Base-by-base conservation (phyloP, 2,329 filamentous ascomycete genomes). In the Phialophora expanda region DNA sequence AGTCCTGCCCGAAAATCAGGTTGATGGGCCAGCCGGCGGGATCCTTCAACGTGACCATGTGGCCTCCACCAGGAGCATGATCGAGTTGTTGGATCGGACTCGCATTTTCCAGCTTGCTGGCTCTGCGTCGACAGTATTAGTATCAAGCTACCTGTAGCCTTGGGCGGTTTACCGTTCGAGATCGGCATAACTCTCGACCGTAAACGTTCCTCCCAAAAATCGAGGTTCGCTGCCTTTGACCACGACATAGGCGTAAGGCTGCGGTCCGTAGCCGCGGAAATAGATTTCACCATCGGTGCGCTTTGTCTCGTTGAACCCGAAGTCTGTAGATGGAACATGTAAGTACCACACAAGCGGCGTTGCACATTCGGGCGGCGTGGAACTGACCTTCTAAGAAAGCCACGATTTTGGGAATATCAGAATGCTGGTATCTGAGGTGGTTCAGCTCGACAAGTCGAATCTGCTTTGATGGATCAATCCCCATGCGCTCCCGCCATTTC, bases 371-470 rank as follows among this genome's bases (percentile, higher is more conserved):
- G n/a, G n/a, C n/a, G n/a, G n/a, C n/a, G n/a, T n/a, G n/a, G n/a
- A n/a, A n/a, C n/a, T n/a, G n/a, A n/a, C n/a, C n/a, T n/a, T n/a
- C n/a, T n/a, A n/a, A n/a, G n/a, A 80, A 85, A 4, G 72, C 78
- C 3, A 79, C 82, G 46, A 84, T 83, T 61, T 78, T 73, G 20
- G 77, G 74, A 1, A 85, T 74, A 64, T 85, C 78, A 0, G 82
- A 79, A 66, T 85, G 83, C 65, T 84, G 82, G 69, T 85, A 85
- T 3, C 82, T 78, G 81, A 85, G 83, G 66, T 85, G 82, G 1
- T 78, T 76, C 4, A 84, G 66, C 62, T 80, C 80, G 3, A 77
- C 79, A n/a, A 85, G 73, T 65, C 79, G 78, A 67, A 85, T 77
- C 65, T 84, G 82, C 24, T 76, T 73, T 53, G 75, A 66, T n/a